These are phyloP conservation scores for Eutrema japonicum DNA, from an alignment of 345 rosid genomes.

Conservation along the genomic window DNA sequence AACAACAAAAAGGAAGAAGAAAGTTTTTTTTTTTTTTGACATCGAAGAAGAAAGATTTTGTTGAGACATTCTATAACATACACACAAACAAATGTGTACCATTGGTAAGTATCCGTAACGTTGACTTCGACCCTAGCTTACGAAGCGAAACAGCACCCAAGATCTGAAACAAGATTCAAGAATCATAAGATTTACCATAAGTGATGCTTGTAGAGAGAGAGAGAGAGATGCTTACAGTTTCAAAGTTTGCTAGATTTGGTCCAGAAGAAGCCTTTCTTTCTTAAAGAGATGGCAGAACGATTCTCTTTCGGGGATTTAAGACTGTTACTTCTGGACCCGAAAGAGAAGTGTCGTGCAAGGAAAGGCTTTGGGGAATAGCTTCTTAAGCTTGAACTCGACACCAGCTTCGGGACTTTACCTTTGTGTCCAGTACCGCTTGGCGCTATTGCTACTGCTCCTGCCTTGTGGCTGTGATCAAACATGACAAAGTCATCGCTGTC, in stretches of 20 bases:
- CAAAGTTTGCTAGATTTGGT: constrained; percentile 72
- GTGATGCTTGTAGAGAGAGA: neutral
- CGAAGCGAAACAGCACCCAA: constrained; percentile 14
- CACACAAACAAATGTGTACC: constrained; percentile 27
- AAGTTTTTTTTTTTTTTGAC: neutral
- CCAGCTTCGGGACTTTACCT: constrained; percentile 55
- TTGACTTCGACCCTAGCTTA: constrained; percentile 21
- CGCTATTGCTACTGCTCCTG: constrained; percentile 13
- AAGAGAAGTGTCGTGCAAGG: constrained; percentile 73
- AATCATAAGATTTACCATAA: neutral
- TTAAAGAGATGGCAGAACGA: constrained; percentile 41
- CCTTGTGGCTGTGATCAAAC: constrained; percentile 44
- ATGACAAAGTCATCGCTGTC: constrained; percentile 55
- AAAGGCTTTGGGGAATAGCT: constrained; percentile 66
- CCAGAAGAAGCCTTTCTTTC: constrained; percentile 89
- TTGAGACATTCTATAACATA: constrained; percentile 3
- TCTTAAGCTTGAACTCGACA: constrained; percentile 70
- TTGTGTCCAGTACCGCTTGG: constrained; percentile 45
- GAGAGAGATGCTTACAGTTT: constrained; percentile 36
- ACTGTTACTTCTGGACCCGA: constrained; percentile 66
- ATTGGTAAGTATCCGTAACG: constrained; percentile 14
- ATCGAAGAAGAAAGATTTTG: neutral
- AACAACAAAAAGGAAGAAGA: constrained; percentile 1
- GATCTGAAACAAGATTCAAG: constrained; percentile 25
- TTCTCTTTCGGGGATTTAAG: constrained; percentile 53